A percentile compares a stretch with the other conserved stretches of the same genome.
Conservation (phyloP, 192 early-diverging fungal species). For the Backusella morwellensis region DNA sequence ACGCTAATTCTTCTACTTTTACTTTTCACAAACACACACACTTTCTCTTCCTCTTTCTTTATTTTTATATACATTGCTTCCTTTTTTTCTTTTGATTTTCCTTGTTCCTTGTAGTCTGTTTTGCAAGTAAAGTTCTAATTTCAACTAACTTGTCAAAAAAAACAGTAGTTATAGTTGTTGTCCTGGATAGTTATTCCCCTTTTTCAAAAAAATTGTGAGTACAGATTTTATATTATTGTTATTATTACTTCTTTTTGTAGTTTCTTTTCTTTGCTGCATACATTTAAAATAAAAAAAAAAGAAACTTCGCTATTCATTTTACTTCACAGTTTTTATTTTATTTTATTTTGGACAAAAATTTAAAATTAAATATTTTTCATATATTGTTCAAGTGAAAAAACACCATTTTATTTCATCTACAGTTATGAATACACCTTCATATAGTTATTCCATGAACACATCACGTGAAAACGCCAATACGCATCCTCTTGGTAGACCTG, state of each 20-base stretch:
- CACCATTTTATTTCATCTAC: neutral
- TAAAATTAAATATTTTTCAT: neutral
- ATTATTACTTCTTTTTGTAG: neutral
- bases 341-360: neutral
- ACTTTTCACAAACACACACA: neutral
- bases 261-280: slow-evolving; percentile 1
- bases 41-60: neutral
- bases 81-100: neutral
- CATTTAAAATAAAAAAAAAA: neutral
- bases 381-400: neutral
- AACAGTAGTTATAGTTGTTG: neutral
- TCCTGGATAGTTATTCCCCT: neutral
- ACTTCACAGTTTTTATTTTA: neutral
- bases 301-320: neutral
- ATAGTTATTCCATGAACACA: slow-evolving; percentile 6
- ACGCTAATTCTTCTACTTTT: neutral
- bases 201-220: slow-evolving; percentile 6
- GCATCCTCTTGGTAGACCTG: slow-evolving; percentile 15
- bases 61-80: neutral
- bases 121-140: neutral
- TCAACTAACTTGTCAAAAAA: slow-evolving; percentile 4
- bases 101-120: slow-evolving; percentile 2
- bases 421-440: slow-evolving; percentile 8
- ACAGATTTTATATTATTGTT: neutral
- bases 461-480: slow-evolving; percentile 18